Percentiles rank a stretch among this genome's conserved stretches.
phyloP scores from a whole-genome alignment of 2,329 filamentous ascomycete genomes.

The Alternaria metachromatica region DNA sequence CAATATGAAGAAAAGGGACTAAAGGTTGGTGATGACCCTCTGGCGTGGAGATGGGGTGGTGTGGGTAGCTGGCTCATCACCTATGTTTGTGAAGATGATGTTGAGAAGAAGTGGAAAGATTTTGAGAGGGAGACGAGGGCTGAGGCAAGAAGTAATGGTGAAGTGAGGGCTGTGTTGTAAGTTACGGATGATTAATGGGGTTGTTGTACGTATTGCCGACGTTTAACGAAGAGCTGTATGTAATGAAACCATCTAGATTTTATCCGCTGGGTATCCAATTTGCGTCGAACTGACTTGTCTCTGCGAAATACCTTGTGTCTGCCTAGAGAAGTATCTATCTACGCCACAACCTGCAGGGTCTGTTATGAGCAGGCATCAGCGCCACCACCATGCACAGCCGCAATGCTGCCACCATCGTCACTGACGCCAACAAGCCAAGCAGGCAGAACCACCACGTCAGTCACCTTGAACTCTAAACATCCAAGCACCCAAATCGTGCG shows the following conservation, averaged over 20 bases:
- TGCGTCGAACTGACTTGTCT: neutral
- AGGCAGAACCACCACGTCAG: neutral
- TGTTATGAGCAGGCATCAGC: neutral
- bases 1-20: conserved; percentile 30
- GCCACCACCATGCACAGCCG: neutral
- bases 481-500: neutral
- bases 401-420: neutral
- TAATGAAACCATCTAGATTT: neutral
- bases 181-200: neutral
- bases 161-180: conserved; percentile 31
- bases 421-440: neutral
- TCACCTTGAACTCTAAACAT: neutral
- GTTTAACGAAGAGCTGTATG: neutral
- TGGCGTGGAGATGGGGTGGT: conserved; percentile 48
- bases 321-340: neutral
- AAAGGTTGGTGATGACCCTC: conserved; percentile 37
- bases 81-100: conserved; percentile 44
- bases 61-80: conserved; percentile 46
- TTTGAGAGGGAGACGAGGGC: conserved; percentile 16
- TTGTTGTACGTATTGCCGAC: neutral
- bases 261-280: neutral
- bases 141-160: neutral
- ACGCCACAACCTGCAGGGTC: neutral
- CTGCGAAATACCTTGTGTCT: neutral
- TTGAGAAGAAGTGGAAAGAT: conserved; percentile 38